Conservation (phyloP, 441 rosid genomes). For the Manihot esculenta region DNA sequence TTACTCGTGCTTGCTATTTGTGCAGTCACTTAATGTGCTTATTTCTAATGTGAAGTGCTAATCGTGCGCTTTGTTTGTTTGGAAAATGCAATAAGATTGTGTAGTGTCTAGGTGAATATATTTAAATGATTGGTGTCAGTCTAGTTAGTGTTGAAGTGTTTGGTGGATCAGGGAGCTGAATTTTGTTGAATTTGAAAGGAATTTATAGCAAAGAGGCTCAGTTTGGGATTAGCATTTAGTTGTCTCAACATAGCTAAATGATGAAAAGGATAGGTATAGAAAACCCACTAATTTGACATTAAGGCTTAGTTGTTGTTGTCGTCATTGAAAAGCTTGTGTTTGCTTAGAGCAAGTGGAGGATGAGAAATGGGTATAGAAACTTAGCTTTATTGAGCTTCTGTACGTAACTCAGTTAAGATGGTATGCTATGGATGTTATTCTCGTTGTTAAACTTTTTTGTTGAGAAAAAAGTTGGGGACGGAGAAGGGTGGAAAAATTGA, state of each 20-base stretch:
- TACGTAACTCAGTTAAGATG: not conserved
- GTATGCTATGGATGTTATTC: not conserved
- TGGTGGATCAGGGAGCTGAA: not conserved
- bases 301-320: not conserved
- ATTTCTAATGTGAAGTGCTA: not conserved
- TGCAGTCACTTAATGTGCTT: not conserved
- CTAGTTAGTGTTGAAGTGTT: conserved; percentile 1
- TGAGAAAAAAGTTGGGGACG: not conserved
- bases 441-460: not conserved
- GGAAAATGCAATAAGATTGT: not conserved
- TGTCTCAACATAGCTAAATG: too few relatives aligned
- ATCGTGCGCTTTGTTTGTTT: not conserved
- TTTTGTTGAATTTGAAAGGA: not conserved
- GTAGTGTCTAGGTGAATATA: not conserved
- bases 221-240: too few relatives aligned
- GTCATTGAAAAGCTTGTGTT: not conserved
- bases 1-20: not conserved
- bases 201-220: too few relatives aligned
- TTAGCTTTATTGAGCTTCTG: not conserved
- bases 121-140: not conserved
- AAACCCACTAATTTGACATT: too few relatives aligned
- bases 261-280: too few relatives aligned
- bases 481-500: not conserved
- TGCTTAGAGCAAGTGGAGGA: not conserved
- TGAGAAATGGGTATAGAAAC: not conserved